These are phyloP conservation scores for Aspergillus latus DNA, from an alignment of 2,329 filamentous ascomycete genomes.

Conservation along the genomic window DNA sequence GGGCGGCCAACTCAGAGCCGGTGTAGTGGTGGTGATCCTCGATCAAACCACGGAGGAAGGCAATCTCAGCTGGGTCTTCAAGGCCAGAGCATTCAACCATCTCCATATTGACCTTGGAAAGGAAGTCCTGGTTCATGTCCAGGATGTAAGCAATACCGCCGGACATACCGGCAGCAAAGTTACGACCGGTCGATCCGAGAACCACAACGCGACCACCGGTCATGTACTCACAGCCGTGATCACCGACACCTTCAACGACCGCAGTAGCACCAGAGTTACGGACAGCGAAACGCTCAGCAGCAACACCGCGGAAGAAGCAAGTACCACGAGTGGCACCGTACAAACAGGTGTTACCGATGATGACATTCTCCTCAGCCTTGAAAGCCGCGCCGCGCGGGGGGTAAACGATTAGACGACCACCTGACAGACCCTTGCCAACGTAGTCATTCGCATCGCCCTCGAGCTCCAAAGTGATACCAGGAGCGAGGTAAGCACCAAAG, in stretches of 20 bases:
- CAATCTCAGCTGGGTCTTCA: slow-evolving; percentile 83
- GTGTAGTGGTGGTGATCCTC: slow-evolving; percentile 99
- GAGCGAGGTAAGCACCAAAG: slow-evolving; percentile 90
- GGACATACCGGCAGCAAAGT: slow-evolving; percentile 98
- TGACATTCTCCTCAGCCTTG: slow-evolving; percentile 93
- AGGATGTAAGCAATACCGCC: slow-evolving; percentile 95
- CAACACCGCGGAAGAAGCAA: slow-evolving; percentile 95
- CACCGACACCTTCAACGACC: slow-evolving; percentile 94
- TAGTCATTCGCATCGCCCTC: slow-evolving; percentile 97
- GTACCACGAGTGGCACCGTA: slow-evolving; percentile 90
- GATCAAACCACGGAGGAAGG: slow-evolving; percentile 84
- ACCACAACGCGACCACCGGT: slow-evolving; percentile 88
- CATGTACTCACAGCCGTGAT: slow-evolving; percentile 99
- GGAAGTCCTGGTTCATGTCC: slow-evolving; percentile 85
- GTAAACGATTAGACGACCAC: slow-evolving; percentile 89
- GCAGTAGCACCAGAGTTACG: slow-evolving; percentile 94
- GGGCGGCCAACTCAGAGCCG: slow-evolving; percentile 88
- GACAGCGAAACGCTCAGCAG: slow-evolving; percentile 93
- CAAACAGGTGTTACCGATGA: slow-evolving; percentile 91
- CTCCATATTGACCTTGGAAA: slow-evolving; percentile 91
- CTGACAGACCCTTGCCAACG: slow-evolving; percentile 92
- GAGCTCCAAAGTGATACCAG: slow-evolving; percentile 89
- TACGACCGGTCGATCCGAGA: slow-evolving; percentile 85
- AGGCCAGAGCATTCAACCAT: slow-evolving; percentile 90
- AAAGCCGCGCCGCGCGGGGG: slow-evolving; percentile 86